Evolutionary conservation across 2,329 filamentous ascomycete genomes (phyloP).

Genomic region (Penicillium digitatum): DNA sequence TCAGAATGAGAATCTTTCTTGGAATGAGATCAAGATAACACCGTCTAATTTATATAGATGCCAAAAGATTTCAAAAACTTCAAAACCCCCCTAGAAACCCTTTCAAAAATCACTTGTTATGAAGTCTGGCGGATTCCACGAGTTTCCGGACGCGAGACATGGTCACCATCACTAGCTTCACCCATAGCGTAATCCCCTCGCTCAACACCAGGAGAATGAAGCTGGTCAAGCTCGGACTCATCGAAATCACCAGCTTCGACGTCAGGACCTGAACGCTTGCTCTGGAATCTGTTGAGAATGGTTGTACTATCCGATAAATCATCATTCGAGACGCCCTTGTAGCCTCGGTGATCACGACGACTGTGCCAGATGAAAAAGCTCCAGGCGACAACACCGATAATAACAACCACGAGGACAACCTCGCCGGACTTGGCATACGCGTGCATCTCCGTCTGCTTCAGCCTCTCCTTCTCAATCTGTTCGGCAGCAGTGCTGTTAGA

Average conservation of each 20-base stretch:
- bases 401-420: constrained; percentile 75
- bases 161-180: constrained; percentile 42
- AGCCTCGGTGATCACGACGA: constrained; percentile 47
- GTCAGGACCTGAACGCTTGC: constrained; percentile 45
- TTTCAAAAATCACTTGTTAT: constrained; percentile 5
- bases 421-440: constrained; percentile 87
- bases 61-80: background rate
- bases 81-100: background rate
- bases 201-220: constrained; percentile 39
- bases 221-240: constrained; percentile 57
- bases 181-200: constrained; percentile 48
- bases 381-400: constrained; percentile 68
- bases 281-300: constrained; percentile 48
- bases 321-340: constrained; percentile 43
- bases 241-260: constrained; percentile 62
- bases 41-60: constrained; percentile 4
- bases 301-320: constrained; percentile 35
- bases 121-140: constrained; percentile 3
- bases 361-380: constrained; percentile 64
- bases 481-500: constrained; percentile 65
- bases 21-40: background rate
- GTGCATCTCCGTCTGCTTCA: constrained; percentile 82
- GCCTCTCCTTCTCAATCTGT: constrained; percentile 64
- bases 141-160: background rate
- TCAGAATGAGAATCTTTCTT: background rate